Percentiles rank a stretch among this genome's conserved stretches.
Conservation (phyloP, 441 rosid species). For the Pelargonium myrrhifolium region DNA sequence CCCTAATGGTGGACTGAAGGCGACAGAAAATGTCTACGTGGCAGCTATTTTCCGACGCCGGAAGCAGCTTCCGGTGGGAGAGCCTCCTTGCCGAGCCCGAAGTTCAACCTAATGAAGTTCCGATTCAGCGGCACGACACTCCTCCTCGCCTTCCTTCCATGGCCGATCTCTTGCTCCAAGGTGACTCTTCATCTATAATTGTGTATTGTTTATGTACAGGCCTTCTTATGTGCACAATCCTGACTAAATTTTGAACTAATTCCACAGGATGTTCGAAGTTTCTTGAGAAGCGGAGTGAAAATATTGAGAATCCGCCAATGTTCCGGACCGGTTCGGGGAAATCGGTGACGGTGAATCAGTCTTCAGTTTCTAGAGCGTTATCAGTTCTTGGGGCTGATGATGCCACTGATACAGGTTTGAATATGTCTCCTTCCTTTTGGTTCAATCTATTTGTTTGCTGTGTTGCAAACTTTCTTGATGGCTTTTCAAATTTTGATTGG, state of each 20-base stretch:
- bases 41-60: conserved; percentile 48
- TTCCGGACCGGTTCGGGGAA: conserved; percentile 67
- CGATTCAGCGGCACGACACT: conserved; percentile 16
- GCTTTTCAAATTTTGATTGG: neutral
- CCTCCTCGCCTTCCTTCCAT: conserved; percentile 43
- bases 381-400: conserved; percentile 36
- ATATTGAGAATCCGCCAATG: conserved; percentile 31
- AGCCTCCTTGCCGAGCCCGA: conserved; percentile 20
- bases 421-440: neutral
- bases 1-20: conserved; percentile 14
- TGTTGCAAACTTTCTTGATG: neutral
- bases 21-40: conserved; percentile 58
- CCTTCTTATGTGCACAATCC: neutral
- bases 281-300: conserved; percentile 29
- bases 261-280: conserved; percentile 56
- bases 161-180: conserved; percentile 59
- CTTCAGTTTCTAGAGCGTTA: conserved; percentile 56
- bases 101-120: conserved; percentile 16
- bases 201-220: neutral
- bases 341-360: conserved; percentile 45
- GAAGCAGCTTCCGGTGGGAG: conserved; percentile 55
- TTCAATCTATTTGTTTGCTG: neutral
- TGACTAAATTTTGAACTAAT: neutral
- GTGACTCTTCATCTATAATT: conserved; percentile 24
- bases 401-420: conserved; percentile 26